Percentiles rank a stretch among this genome's conserved stretches.
Conservation (phyloP, 1,284 basidiomycete genomes). For the Phenoliferia sp. region DNA sequence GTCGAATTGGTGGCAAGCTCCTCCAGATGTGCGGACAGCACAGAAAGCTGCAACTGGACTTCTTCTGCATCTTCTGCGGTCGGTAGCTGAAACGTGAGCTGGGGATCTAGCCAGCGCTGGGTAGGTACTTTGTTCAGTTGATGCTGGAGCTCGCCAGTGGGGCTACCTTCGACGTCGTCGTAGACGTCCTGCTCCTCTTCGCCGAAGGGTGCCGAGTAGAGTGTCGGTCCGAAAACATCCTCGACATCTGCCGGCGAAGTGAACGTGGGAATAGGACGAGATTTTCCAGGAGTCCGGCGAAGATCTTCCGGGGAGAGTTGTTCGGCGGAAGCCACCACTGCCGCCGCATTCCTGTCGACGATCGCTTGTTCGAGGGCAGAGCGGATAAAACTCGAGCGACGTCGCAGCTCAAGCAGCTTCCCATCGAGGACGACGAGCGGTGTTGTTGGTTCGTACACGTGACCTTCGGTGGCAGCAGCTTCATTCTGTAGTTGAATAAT, state of each 20-base stretch:
- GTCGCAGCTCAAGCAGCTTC: not conserved
- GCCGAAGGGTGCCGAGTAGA: not conserved
- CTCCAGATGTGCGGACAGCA: constrained; percentile 35
- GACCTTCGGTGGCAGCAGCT: not conserved
- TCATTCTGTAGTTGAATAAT: not conserved
- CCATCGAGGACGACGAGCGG: not conserved
- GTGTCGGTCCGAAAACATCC: not conserved
- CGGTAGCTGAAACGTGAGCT: constrained; percentile 9
- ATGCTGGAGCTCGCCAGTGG: not conserved
- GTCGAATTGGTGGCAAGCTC: not conserved
- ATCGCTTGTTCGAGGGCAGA: not conserved
- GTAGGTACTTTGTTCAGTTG: not conserved
- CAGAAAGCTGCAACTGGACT: constrained; percentile 45
- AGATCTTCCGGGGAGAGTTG: not conserved
- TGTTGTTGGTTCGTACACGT: not conserved
- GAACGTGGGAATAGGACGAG: not conserved
- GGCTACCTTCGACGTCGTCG: not conserved
- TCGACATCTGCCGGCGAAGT: not conserved
- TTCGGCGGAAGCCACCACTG: not conserved
- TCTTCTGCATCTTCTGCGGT: constrained; percentile 43
- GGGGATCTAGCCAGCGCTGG: constrained; percentile 8
- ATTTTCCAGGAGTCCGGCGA: not conserved
- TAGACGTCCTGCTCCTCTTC: not conserved
- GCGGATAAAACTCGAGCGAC: not conserved
- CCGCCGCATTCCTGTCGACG: not conserved